These are phyloP conservation scores for Globisporangium solare DNA, from an alignment of 352 stramenopile genomes.

Conservation along the genomic window DNA sequence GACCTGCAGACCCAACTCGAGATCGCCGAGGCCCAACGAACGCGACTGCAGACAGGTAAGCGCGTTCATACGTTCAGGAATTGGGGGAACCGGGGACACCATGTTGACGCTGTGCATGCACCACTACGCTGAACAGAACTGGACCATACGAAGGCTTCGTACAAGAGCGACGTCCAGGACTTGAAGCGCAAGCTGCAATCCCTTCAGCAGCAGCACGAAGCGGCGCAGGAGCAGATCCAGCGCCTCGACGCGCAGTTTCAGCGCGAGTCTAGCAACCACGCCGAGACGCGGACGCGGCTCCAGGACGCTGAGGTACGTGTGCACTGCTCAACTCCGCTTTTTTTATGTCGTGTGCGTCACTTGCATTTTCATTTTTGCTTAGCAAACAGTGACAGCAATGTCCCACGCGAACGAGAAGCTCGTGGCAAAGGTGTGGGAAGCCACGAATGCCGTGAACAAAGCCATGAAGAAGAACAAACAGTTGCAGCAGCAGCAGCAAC, in stretches of 20 bases:
- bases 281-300: constrained; percentile 38
- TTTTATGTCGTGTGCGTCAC: too few species aligned
- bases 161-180: constrained; percentile 27
- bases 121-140: constrained; percentile 24
- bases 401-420: constrained; percentile 74
- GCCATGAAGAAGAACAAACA: constrained; percentile 54
- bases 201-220: constrained; percentile 24
- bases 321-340: too few species aligned
- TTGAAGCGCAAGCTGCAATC: constrained; percentile 28
- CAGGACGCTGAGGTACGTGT: constrained; percentile 49
- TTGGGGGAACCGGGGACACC: neutral
- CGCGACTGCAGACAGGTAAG: constrained; percentile 30
- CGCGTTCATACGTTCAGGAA: too few species aligned
- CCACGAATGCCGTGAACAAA: constrained; percentile 47
- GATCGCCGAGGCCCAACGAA: constrained; percentile 34
- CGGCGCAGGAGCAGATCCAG: constrained; percentile 26
- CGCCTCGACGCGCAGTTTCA: constrained; percentile 33
- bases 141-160: constrained; percentile 23
- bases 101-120: neutral
- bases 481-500: constrained; percentile 42
- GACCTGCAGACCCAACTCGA: constrained; percentile 48
- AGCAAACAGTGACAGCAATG: constrained; percentile 64
- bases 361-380: neutral
- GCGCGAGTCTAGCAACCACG: constrained; percentile 37
- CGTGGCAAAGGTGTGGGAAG: constrained; percentile 56